Evolutionary conservation across 192 early-diverging fungal species (phyloP).

Genomic region (Coemansia sp.): DNA sequence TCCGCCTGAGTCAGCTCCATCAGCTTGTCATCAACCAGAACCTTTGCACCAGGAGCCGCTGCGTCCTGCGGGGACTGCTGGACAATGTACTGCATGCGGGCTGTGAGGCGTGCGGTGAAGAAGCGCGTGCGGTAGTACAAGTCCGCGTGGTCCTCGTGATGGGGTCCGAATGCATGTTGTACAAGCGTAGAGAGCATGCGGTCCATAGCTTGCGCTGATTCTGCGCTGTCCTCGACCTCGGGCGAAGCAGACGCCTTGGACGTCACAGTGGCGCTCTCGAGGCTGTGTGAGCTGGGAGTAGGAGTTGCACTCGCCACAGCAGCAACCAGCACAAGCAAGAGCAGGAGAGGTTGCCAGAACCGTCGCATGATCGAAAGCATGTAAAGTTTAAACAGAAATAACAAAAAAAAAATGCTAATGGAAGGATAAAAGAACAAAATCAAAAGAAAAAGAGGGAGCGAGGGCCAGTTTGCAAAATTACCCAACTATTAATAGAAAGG

Average conservation of each 20-base stretch:
- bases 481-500: no score
- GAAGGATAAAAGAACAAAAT: neutral
- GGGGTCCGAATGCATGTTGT: conserved; percentile 35
- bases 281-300: neutral
- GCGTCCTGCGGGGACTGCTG: neutral
- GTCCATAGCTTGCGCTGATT: conserved; percentile 5
- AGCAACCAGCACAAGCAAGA: conserved; percentile 5
- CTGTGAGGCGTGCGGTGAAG: conserved; percentile 41
- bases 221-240: neutral
- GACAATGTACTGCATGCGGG: conserved; percentile 39
- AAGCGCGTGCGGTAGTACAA: conserved; percentile 45
- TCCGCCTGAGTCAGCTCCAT: conserved; percentile 22
- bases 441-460: neutral
- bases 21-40: neutral
- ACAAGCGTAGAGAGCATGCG: conserved; percentile 26
- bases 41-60: neutral
- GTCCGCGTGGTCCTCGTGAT: conserved; percentile 21
- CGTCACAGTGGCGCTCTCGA: neutral
- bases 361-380: neutral
- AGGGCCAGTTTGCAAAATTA: neutral
- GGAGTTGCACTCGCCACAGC: neutral
- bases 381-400: neutral
- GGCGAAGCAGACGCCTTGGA: neutral
- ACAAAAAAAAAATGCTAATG: neutral
- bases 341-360: conserved; percentile 1